These are phyloP conservation scores for Ambrosia trifida DNA, from an alignment of 129 eudicot species.

Conservation along the genomic window DNA sequence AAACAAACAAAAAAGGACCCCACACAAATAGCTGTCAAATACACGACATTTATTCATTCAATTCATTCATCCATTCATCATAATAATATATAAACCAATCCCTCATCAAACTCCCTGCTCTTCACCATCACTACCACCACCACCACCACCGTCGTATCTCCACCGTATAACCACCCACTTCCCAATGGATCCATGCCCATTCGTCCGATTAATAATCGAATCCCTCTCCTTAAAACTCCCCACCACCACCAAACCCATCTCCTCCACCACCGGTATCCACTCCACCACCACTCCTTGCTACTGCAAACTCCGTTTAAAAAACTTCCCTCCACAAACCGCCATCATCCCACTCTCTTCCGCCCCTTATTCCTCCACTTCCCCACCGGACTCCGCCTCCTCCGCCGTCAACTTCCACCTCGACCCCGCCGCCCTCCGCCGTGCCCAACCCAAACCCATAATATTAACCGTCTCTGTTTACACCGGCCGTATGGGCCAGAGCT, in stretches of 20 bases:
- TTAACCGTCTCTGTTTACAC: conserved; percentile 60
- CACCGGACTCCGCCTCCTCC: conserved; percentile 39
- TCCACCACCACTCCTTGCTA: conserved; percentile 80
- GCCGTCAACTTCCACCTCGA: conserved; percentile 71
- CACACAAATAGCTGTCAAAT: conserved; percentile 35
- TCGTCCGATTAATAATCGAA: conserved; percentile 74
- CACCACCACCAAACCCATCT: conserved; percentile 49
- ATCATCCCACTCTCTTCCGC: conserved; percentile 51
- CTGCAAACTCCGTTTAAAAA: conserved; percentile 65
- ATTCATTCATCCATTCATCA: conserved; percentile 32
- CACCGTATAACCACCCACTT: not conserved
- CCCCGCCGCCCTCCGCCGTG: conserved; percentile 67
- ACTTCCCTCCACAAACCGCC: conserved; percentile 78
- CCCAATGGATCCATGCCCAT: conserved; percentile 97
- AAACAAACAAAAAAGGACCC: not conserved
- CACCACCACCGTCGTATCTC: not conserved
- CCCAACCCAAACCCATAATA: conserved; percentile 52
- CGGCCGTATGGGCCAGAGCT: conserved; percentile 70
- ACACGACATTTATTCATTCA: conserved; percentile 41
- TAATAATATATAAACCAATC: not conserved
- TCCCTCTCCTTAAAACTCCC: conserved; percentile 77
- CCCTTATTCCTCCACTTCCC: conserved; percentile 13
- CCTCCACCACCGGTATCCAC: conserved; percentile 67
- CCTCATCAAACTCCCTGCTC: conserved; percentile 1
- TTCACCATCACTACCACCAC: not conserved